A percentile compares a stretch with the other conserved stretches of the same genome.
phyloP scores from a whole-genome alignment of 306 rosid species.

The Vicia sativa region DNA sequence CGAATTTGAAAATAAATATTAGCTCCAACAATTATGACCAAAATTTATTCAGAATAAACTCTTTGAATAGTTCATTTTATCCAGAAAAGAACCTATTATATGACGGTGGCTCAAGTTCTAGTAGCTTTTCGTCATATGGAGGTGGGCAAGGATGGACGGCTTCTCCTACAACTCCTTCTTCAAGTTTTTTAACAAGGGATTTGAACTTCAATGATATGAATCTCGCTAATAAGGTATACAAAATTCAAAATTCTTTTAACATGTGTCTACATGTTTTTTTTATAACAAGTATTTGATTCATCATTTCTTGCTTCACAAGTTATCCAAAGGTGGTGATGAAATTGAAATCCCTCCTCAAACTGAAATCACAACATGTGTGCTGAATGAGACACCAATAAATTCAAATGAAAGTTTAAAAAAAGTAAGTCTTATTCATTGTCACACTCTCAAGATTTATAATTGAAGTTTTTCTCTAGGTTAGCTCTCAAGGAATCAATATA shows the following conservation, averaged over 20 bases:
- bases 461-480: not conserved
- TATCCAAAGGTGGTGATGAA: not conserved
- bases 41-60: not conserved
- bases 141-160: conserved; percentile 11
- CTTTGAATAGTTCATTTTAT: not conserved
- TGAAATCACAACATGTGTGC: not conserved
- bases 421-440: not conserved
- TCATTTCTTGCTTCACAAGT: not conserved
- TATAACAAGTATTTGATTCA: not conserved
- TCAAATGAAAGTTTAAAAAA: not conserved
- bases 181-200: no score
- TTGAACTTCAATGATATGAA: conserved; percentile 30
- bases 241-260: not conserved
- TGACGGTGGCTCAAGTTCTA: not conserved
- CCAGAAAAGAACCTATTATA: not conserved
- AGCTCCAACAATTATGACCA: not conserved
- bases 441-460: not conserved
- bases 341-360: not conserved
- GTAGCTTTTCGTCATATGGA: conserved; percentile 4
- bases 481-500: not conserved
- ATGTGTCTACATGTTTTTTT: not conserved
- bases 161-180: not conserved
- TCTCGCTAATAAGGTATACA: conserved; percentile 27
- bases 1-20: not conserved
- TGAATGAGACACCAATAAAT: not conserved